These are phyloP conservation scores for Bimuria novae-zelandiae DNA, from an alignment of 2,329 filamentous ascomycete genomes.

Conservation along the genomic window DNA sequence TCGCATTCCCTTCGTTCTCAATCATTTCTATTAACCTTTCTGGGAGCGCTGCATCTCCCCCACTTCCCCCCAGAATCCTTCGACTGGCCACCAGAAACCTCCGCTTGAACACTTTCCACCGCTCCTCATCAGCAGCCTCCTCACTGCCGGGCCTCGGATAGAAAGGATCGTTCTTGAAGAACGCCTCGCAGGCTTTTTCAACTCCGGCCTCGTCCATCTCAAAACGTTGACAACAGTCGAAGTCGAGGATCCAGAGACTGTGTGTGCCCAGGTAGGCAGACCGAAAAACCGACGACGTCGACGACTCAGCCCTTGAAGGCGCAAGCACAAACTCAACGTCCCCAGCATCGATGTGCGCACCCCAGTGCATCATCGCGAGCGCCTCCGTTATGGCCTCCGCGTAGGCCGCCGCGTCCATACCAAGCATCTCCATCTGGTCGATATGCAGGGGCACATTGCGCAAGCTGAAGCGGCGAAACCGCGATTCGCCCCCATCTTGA, in stretches of 20 bases:
- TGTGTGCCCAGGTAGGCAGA: neutral
- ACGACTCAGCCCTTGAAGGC: neutral
- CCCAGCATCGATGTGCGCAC: slow-evolving; percentile 53
- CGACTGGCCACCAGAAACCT: slow-evolving; percentile 10
- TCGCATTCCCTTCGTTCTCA: slow-evolving; percentile 6
- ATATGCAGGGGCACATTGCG: slow-evolving; percentile 57
- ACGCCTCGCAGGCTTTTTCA: slow-evolving; percentile 49
- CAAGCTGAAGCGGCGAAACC: slow-evolving; percentile 45
- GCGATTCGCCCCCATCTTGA: neutral
- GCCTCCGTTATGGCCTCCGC: slow-evolving; percentile 55
- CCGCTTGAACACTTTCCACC: slow-evolving; percentile 17
- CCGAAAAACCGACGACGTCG: neutral
- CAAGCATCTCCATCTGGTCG: slow-evolving; percentile 55
- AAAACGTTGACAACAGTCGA: slow-evolving; percentile 62
- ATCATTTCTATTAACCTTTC: slow-evolving; percentile 10
- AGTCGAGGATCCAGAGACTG: slow-evolving; percentile 55
- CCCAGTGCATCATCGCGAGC: slow-evolving; percentile 59
- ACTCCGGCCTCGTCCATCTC: slow-evolving; percentile 43
- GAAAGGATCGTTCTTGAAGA: slow-evolving; percentile 58
- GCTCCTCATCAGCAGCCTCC: slow-evolving; percentile 11
- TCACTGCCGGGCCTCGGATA: slow-evolving; percentile 44
- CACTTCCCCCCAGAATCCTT: slow-evolving; percentile 1
- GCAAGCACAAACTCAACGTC: slow-evolving; percentile 60
- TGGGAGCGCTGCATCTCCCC: neutral
- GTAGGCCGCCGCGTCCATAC: slow-evolving; percentile 44